A percentile compares a stretch with the other conserved stretches of the same genome.
Evolutionary conservation across 2,329 filamentous ascomycete species (phyloP).

Genomic region (Hawksworthiomyces lignivorus): DNA sequence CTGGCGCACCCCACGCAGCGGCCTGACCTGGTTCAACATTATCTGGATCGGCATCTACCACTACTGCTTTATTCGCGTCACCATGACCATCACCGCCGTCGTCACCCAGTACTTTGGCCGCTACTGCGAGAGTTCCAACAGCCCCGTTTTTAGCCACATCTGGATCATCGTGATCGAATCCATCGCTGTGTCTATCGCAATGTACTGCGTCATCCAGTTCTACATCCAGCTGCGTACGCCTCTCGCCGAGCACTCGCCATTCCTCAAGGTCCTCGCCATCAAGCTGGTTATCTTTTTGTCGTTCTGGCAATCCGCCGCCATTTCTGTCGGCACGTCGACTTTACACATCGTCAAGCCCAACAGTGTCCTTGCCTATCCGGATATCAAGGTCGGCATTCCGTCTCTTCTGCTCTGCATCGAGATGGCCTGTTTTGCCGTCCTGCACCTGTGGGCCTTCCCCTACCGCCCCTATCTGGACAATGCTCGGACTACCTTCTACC

Average conservation of each 20-base stretch:
- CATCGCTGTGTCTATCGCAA: constrained; percentile 68
- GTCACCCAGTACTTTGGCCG: constrained; percentile 58
- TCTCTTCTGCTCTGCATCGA: constrained; percentile 72
- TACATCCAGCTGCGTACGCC: constrained; percentile 68
- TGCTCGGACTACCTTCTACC: constrained; percentile 39
- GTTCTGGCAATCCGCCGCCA: constrained; percentile 67
- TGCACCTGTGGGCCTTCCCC: constrained; percentile 78
- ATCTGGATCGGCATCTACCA: constrained; percentile 79
- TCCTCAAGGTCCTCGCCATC: constrained; percentile 77
- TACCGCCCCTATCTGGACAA: constrained; percentile 58
- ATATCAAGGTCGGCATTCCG: constrained; percentile 75
- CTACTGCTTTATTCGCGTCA: constrained; percentile 73
- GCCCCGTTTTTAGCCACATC: constrained; percentile 71
- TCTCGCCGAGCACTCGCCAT: constrained; percentile 61
- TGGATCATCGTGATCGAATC: constrained; percentile 69
- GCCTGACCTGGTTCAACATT: constrained; percentile 85
- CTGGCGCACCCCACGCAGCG: constrained; percentile 69
- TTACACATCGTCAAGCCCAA: constrained; percentile 56
- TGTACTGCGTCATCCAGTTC: constrained; percentile 85
- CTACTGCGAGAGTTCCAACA: constrained; percentile 75
- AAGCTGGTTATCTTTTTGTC: constrained; percentile 88
- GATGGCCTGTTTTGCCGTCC: constrained; percentile 71
- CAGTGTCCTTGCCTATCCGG: constrained; percentile 57
- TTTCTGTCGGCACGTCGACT: constrained; percentile 45
- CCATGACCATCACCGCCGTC: constrained; percentile 73